These are phyloP conservation scores for Puccinellia tenuiflora DNA, from an alignment of 176 grass and related monocot genomes.

Conservation along the genomic window DNA sequence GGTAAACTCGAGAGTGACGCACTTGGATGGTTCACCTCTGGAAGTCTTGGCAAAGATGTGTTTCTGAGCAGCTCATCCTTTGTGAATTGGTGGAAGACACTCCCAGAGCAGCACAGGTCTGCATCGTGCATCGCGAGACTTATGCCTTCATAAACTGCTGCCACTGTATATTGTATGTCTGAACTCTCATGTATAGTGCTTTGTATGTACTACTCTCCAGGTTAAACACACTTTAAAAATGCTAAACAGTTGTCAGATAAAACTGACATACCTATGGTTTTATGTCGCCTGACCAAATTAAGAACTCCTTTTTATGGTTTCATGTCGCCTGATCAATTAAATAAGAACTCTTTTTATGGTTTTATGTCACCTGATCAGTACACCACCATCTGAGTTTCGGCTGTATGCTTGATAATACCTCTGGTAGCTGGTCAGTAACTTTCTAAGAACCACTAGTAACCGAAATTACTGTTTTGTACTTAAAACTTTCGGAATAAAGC, in stretches of 20 bases:
- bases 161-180: background rate
- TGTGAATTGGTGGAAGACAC: constrained; percentile 84
- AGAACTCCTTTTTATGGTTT: background rate
- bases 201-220: background rate
- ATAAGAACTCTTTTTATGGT: background rate
- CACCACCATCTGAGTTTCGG: background rate
- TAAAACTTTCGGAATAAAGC: no score
- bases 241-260: background rate
- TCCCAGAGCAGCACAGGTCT: constrained; percentile 57
- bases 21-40: constrained; percentile 51
- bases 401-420: background rate
- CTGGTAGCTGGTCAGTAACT: background rate
- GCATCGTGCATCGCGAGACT: constrained; percentile 57
- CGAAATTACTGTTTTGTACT: background rate
- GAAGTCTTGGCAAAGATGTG: constrained; percentile 62
- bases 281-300: background rate
- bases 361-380: background rate
- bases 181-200: background rate
- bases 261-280: background rate
- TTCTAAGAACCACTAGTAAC: background rate
- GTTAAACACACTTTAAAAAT: background rate
- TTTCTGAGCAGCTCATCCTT: constrained; percentile 71
- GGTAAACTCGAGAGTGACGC: constrained; percentile 62
- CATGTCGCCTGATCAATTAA: background rate
- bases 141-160: constrained; percentile 3